Conservation (phyloP, 768 basidiomycete species). For the Tricholoma terreum region DNA sequence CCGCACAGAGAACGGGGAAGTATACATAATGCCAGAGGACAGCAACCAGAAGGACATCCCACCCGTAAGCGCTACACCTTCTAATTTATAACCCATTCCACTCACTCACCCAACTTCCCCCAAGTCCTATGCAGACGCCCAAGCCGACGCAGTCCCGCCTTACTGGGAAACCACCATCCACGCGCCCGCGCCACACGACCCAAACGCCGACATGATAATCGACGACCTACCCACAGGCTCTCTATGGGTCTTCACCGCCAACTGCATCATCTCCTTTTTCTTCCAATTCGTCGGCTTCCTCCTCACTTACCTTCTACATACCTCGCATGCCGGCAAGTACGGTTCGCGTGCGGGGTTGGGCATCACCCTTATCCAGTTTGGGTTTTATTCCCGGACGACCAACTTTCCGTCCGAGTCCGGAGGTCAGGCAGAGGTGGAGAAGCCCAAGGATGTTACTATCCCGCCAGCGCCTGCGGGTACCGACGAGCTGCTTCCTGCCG, state of each 20-base stretch:
- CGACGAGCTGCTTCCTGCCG: constrained; percentile 25
- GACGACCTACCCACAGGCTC: constrained; percentile 90
- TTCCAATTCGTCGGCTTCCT: constrained; percentile 96
- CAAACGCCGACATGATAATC: constrained; percentile 66
- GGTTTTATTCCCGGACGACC: constrained; percentile 62
- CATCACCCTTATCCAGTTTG: constrained; percentile 90
- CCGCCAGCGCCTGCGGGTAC: constrained; percentile 43
- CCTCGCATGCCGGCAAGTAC: constrained; percentile 89
- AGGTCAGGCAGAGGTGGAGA: background rate
- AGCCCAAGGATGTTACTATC: background rate
- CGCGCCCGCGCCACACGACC: constrained; percentile 56
- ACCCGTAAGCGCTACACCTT: constrained; percentile 56
- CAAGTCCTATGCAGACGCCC: constrained; percentile 84
- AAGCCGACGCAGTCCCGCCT: constrained; percentile 85
- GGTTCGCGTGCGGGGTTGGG: constrained; percentile 96
- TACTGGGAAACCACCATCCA: constrained; percentile 98
- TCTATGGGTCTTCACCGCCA: constrained; percentile 66
- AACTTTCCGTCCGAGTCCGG: constrained; percentile 25
- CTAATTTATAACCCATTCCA: background rate
- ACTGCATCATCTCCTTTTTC: constrained; percentile 85
- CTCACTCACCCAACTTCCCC: background rate
- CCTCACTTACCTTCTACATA: constrained; percentile 90
- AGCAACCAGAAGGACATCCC: constrained; percentile 71
- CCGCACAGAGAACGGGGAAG: constrained; percentile 50
- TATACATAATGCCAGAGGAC: constrained; percentile 74